Conservation (phyloP, 2,329 filamentous ascomycete species). For the Epichloe festucae region DNA sequence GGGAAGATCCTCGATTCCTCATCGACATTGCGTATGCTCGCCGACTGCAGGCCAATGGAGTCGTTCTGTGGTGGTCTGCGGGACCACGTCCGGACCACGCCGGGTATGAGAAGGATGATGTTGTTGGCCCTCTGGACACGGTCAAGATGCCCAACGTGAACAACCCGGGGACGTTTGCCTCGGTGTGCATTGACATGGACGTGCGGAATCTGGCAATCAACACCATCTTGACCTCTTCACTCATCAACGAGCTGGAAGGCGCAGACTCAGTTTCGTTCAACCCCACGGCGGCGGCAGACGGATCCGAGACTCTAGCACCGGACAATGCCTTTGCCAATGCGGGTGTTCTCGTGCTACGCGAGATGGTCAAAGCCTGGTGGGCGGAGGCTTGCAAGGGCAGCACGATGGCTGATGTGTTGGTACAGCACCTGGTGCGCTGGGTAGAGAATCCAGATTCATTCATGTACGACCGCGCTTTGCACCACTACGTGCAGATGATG, state of each 20-base stretch:
- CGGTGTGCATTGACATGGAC: slow-evolving; percentile 90
- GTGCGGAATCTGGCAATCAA: slow-evolving; percentile 94
- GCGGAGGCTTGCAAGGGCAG: slow-evolving; percentile 80
- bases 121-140: slow-evolving; percentile 67
- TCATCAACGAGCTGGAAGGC: slow-evolving; percentile 93
- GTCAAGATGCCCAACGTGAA: slow-evolving; percentile 91
- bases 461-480: slow-evolving; percentile 84
- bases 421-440: slow-evolving; percentile 95
- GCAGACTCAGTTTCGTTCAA: slow-evolving; percentile 80
- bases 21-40: slow-evolving; percentile 95
- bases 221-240: slow-evolving; percentile 87
- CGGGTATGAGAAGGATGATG: slow-evolving; percentile 87
- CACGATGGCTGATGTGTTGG: slow-evolving; percentile 93
- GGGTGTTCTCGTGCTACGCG: slow-evolving; percentile 77
- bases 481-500: slow-evolving; percentile 98
- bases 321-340: slow-evolving; percentile 90
- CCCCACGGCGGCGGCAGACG: slow-evolving; percentile 26
- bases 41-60: slow-evolving; percentile 76
- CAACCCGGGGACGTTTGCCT: slow-evolving; percentile 84
- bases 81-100: slow-evolving; percentile 84
- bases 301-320: slow-evolving; percentile 50
- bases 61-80: slow-evolving; percentile 94
- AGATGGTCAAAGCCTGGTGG: slow-evolving; percentile 99
- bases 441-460: slow-evolving; percentile 87
- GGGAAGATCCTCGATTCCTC: slow-evolving; percentile 83